Conservation (phyloP, 139 green algal species). For the Pseudopediastrum boryanum region DNA sequence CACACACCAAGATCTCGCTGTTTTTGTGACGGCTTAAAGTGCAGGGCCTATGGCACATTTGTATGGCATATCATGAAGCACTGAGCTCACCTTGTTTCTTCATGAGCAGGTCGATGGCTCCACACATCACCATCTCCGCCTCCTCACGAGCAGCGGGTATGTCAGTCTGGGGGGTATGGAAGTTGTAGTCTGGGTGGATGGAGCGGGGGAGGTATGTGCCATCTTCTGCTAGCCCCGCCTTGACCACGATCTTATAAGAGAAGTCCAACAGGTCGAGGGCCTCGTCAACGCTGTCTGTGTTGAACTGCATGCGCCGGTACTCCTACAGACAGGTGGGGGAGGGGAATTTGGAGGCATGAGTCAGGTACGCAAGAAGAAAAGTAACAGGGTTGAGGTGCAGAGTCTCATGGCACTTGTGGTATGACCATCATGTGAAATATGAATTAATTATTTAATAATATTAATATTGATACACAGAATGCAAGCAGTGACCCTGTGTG, state of each 20-base stretch:
- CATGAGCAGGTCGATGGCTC: conserved; percentile 41
- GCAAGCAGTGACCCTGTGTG: not conserved
- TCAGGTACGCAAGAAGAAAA: no score
- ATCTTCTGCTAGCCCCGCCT: conserved; percentile 14
- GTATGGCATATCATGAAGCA: no score
- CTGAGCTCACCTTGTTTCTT: conserved; percentile 38
- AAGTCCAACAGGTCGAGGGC: conserved; percentile 36
- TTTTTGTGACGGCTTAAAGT: no score
- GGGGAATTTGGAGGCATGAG: no score
- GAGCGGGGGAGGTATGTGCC: conserved; percentile 37
- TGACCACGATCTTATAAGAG: conserved; percentile 16
- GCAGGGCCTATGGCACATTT: no score
- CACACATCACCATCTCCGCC: conserved; percentile 37
- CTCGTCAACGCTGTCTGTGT: conserved; percentile 38
- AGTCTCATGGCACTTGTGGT: not conserved
- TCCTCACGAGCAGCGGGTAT: conserved; percentile 37
- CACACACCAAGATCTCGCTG: no score
- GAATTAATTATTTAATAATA: not conserved
- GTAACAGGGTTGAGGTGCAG: not conserved
- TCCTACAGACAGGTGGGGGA: no score
- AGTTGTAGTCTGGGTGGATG: conserved; percentile 33
- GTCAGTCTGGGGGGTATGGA: not conserved
- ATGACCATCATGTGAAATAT: not conserved
- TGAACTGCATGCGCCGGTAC: conserved; percentile 26
- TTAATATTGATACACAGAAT: not conserved